Evolutionary conservation across 163 green algal genomes (phyloP).

Genomic region (Smithsoniella earleae): DNA sequence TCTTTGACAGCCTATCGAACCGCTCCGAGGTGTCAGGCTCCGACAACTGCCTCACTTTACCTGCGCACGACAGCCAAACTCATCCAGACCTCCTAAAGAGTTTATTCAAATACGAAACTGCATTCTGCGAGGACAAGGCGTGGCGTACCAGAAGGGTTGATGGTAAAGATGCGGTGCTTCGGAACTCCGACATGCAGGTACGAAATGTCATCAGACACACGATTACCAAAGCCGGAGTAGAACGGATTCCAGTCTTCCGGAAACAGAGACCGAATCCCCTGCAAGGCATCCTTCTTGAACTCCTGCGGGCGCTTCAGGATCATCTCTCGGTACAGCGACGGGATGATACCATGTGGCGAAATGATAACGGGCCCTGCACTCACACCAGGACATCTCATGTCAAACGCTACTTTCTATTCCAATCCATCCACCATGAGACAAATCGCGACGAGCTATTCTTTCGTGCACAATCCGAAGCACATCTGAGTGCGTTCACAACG

Average conservation of each 20-base stretch:
- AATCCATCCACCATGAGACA: too few relatives aligned
- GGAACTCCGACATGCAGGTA: slow-evolving; percentile 74
- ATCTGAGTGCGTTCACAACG: too few relatives aligned
- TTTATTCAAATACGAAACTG: background rate
- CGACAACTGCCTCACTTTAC: slow-evolving; percentile 41
- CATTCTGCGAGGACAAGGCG: background rate
- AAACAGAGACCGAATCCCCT: slow-evolving; percentile 82
- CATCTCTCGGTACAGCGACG: slow-evolving; percentile 83
- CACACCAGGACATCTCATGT: background rate
- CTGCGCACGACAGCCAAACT: too few relatives aligned
- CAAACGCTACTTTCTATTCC: background rate
- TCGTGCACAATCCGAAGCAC: too few relatives aligned
- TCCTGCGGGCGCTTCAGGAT: slow-evolving; percentile 80
- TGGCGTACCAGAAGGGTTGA: slow-evolving; percentile 65
- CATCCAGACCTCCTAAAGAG: background rate
- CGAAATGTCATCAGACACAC: slow-evolving; percentile 78
- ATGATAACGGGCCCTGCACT: slow-evolving; percentile 80
- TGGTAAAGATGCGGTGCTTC: slow-evolving; percentile 79
- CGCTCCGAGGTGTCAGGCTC: slow-evolving; percentile 26
- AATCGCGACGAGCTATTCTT: too few relatives aligned
- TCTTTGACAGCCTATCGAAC: slow-evolving; percentile 22
- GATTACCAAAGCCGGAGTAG: slow-evolving; percentile 89
- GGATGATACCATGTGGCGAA: slow-evolving; percentile 84
- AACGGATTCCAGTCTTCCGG: slow-evolving; percentile 82
- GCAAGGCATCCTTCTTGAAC: slow-evolving; percentile 89